Conservation (phyloP, 1,284 basidiomycete genomes). For the Cutaneotrichosporon sp. region DNA sequence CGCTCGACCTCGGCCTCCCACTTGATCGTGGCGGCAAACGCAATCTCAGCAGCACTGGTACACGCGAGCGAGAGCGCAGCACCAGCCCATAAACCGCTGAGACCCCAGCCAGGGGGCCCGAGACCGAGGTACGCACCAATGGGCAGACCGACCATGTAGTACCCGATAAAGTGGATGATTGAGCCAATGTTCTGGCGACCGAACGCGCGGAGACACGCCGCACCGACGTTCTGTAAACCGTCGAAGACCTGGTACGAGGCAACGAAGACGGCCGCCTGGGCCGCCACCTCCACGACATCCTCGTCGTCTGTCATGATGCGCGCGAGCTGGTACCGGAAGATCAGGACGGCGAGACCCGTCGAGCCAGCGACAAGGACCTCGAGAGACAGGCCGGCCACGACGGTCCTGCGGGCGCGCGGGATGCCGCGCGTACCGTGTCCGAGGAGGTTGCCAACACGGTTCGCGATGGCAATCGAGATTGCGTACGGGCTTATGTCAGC, state of each 20-base stretch:
- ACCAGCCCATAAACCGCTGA: slow-evolving; percentile 36
- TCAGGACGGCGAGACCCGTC: slow-evolving; percentile 23
- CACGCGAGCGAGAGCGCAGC: slow-evolving; percentile 29
- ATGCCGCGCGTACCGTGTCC: slow-evolving; percentile 32
- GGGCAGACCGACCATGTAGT: slow-evolving; percentile 34
- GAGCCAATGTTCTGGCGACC: slow-evolving; percentile 34
- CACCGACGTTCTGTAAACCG: slow-evolving; percentile 34
- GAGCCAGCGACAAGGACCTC: slow-evolving; percentile 25
- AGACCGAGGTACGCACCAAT: slow-evolving; percentile 33
- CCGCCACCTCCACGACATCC: slow-evolving; percentile 26
- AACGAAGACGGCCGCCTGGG: slow-evolving; percentile 27
- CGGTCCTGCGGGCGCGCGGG: slow-evolving; percentile 26
- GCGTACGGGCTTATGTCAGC: slow-evolving; percentile 25
- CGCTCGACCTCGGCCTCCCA: slow-evolving; percentile 34
- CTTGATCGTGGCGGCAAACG: slow-evolving; percentile 25
- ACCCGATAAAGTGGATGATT: slow-evolving; percentile 30
- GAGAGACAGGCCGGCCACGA: slow-evolving; percentile 31
- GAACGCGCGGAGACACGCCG: slow-evolving; percentile 35
- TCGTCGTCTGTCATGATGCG: slow-evolving; percentile 30
- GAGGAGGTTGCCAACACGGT: slow-evolving; percentile 38
- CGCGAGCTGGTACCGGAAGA: slow-evolving; percentile 27
- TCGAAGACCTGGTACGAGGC: slow-evolving; percentile 32
- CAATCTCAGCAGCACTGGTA: slow-evolving; percentile 26
- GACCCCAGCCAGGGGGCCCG: slow-evolving; percentile 25
- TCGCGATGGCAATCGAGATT: slow-evolving; percentile 29